Evolutionary conservation across 1,284 basidiomycete genomes (phyloP).

Genomic region (Cryptococcus floricola): DNA sequence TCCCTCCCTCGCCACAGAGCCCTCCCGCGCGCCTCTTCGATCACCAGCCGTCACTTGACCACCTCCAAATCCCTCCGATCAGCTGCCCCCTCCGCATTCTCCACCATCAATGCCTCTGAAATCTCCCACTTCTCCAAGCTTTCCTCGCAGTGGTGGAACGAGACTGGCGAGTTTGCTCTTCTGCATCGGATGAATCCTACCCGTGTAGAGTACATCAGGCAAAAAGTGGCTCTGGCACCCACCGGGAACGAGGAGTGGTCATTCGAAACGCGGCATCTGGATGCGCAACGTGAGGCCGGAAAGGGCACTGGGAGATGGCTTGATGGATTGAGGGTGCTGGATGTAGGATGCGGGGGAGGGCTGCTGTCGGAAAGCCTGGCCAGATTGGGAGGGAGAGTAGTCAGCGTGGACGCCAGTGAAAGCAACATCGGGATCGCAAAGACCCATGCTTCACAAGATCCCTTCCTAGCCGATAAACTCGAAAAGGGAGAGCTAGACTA

Average conservation of each 20-base stretch:
- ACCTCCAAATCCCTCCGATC: conserved; percentile 1
- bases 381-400: conserved; percentile 76
- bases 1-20: background rate
- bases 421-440: conserved; percentile 83
- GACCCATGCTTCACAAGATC: conserved; percentile 76
- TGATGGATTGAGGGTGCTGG: conserved; percentile 65
- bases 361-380: conserved; percentile 89
- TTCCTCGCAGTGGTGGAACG: conserved; percentile 95
- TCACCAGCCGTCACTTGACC: background rate
- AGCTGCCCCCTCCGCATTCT: conserved; percentile 25
- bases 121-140: conserved; percentile 89
- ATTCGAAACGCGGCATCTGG: conserved; percentile 44
- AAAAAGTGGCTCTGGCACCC: conserved; percentile 64
- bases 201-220: conserved; percentile 75
- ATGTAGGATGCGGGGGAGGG: conserved; percentile 94
- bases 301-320: conserved; percentile 50
- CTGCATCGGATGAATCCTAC: conserved; percentile 95
- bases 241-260: conserved; percentile 54
- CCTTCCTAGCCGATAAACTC: conserved; percentile 51
- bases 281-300: conserved; percentile 33
- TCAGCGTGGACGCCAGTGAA: conserved; percentile 85
- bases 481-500: conserved; percentile 55
- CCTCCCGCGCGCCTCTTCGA: background rate
- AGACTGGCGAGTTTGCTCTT: conserved; percentile 82
- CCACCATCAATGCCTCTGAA: conserved; percentile 69